Evolutionary conservation across 148 eudicot species (phyloP), one percentile per base, ranked within the genome.

Genomic region (Chenopodium suecicum): DNA sequence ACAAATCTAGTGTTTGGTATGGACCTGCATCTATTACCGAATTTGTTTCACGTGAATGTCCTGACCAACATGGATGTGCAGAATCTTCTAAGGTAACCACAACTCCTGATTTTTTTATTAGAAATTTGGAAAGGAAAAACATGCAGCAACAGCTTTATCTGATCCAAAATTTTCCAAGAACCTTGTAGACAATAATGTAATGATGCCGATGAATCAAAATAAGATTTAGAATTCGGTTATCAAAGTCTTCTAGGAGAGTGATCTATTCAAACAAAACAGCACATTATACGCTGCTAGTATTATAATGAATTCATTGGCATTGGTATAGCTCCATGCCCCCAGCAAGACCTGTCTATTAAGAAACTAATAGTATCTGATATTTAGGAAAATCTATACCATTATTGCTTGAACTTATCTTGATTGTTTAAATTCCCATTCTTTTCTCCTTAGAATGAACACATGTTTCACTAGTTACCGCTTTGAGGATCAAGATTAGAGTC

Each of bases 11-110:
- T 54, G 70, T 75, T 77, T 80, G 84, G 87, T 74, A 79, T 85
- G 93, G 86, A 23, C 86, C 86, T 27, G 78, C 90, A 68, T 88
- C 89, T 60, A 79, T 81, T 47, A 78, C 90, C 72, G 83, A 84
- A 74, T 64, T 65, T 74, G 85, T 77, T 63, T 70, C 79, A 81
- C 81, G 78, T 54, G 86, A 89, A 44, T 80, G 68, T 81, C 85
- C 66, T 27, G 90, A 86, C 29, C 89, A 72, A 70, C 78, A 74
- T 7, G 77, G 78, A 75, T 76, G 82, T 77, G 54, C 89, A 34
- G 78, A 88, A 76, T 81, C 92, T 54, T 81, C 94, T 37, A 90
- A 91, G 98, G 98, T 96, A 91, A 82, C 50, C 70, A 66, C 62
- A 22, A 23, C 62, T 60, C 71, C 54, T 44, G 74, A 37, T 83